phyloP scores from a whole-genome alignment of 1,284 basidiomycete species.

The Erythrobasidium hasegawianum region DNA sequence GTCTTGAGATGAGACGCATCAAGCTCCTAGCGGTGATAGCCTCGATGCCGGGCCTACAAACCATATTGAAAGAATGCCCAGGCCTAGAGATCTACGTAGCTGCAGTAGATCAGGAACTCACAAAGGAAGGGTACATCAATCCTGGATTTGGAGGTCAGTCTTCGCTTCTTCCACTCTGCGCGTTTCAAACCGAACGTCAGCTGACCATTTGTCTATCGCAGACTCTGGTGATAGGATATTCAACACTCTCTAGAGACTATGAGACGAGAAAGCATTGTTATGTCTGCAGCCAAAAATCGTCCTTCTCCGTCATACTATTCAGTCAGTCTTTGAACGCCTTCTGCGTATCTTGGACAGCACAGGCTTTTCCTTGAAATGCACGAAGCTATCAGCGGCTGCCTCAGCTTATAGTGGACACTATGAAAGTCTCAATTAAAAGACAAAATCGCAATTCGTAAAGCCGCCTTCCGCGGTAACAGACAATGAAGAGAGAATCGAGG shows the following conservation, averaged over 20 bases:
- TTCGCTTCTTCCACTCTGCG: not conserved
- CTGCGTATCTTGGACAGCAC: too few relatives aligned
- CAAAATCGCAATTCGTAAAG: too few relatives aligned
- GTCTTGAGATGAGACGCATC: slow-evolving; percentile 55
- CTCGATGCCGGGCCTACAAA: slow-evolving; percentile 67
- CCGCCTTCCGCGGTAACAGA: too few relatives aligned
- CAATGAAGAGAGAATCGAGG: too few relatives aligned
- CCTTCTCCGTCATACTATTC: too few relatives aligned
- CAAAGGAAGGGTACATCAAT: slow-evolving; percentile 67
- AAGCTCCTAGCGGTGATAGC: slow-evolving; percentile 80
- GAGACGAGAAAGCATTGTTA: too few relatives aligned
- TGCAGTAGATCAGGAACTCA: slow-evolving; percentile 69
- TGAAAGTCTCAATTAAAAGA: too few relatives aligned
- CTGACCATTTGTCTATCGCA: not conserved
- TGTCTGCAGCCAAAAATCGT: too few relatives aligned
- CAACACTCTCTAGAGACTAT: not conserved
- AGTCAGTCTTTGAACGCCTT: too few relatives aligned
- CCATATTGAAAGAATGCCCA: slow-evolving; percentile 66
- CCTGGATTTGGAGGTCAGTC: slow-evolving; percentile 77
- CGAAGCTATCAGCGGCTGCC: too few relatives aligned
- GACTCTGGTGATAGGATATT: not conserved
- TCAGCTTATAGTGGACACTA: too few relatives aligned
- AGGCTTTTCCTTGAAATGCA: too few relatives aligned
- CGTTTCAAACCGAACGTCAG: not conserved
- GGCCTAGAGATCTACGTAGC: slow-evolving; percentile 81